Conservation (phyloP, 2,329 filamentous ascomycete genomes). For the Fusarium graminum region DNA sequence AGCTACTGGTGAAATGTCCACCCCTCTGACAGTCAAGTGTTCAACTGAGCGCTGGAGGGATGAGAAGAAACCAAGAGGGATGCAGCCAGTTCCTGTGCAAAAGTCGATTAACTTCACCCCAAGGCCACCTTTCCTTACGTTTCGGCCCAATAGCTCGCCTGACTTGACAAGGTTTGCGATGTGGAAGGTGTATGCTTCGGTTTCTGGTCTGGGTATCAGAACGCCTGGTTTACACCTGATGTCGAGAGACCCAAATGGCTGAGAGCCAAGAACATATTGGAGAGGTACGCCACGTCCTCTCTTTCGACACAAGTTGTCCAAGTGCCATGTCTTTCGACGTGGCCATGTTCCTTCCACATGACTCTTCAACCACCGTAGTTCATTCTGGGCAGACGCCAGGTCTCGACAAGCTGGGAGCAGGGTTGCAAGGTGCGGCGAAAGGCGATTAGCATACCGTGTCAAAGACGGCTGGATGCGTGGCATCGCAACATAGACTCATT, state of each 20-base stretch:
- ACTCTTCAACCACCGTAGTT: slow-evolving; percentile 79
- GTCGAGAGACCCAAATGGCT: slow-evolving; percentile 88
- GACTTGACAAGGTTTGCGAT: slow-evolving; percentile 62
- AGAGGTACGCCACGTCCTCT: slow-evolving; percentile 77
- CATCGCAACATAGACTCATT: slow-evolving; percentile 58
- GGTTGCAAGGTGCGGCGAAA: slow-evolving; percentile 68
- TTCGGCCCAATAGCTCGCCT: slow-evolving; percentile 22
- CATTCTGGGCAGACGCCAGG: slow-evolving; percentile 72
- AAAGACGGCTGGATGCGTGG: slow-evolving; percentile 73
- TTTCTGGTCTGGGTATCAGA: slow-evolving; percentile 86
- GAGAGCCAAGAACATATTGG: slow-evolving; percentile 89
- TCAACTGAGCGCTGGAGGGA: slow-evolving; percentile 63
- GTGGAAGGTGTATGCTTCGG: slow-evolving; percentile 74
- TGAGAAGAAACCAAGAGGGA: slow-evolving; percentile 80
- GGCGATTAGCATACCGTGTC: slow-evolving; percentile 65
- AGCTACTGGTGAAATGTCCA: slow-evolving; percentile 79
- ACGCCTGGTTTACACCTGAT: slow-evolving; percentile 82
- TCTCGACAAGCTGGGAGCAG: slow-evolving; percentile 75
- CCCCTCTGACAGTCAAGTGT: slow-evolving; percentile 68
- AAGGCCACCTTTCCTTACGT: slow-evolving; percentile 20
- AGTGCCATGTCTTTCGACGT: slow-evolving; percentile 28
- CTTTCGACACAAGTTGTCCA: slow-evolving; percentile 61
- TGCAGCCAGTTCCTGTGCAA: slow-evolving; percentile 93
- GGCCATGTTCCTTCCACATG: slow-evolving; percentile 60
- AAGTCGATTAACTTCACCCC: slow-evolving; percentile 80